Evolutionary conservation across 768 basidiomycete genomes (phyloP), one percentile per base, ranked within the genome.

Genomic region (Termitomyces sp.): DNA sequence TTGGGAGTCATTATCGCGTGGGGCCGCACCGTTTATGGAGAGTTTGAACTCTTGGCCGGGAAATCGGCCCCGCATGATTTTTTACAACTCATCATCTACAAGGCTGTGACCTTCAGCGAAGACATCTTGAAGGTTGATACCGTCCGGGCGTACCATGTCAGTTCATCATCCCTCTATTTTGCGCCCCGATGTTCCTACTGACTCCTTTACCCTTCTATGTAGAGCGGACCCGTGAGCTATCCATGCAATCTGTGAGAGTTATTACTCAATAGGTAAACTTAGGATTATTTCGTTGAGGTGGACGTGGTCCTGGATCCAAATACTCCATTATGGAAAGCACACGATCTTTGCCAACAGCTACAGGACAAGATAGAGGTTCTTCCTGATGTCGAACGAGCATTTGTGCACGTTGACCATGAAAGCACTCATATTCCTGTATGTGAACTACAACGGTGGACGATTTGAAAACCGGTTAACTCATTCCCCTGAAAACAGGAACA

Each of bases 341-440:
- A 94, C 68, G 92, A 94, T 69, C 67, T 92, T 58, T 88, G 88
- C 64, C 91, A 94, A 70, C 79, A 87, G 61, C 72, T 94, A 18
- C 92, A 94, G 67, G 92, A 94, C 67, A 92, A 89, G 73, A 85
- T 97, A 48, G 94, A 97, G 68, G 81, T 84, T 16, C 75, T 97
- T 40, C 92, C 94, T 2, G 89, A 92, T 65, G 94, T 97, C 44
- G 94, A 91, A 61, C 78, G 94, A 38, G 94, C 94, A 38, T 97
- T 95, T 70, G 93, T 97, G 26, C 94, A 97, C 68, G 92, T 96
- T 58, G 94, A 97, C 72, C 88, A 96, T 66, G 94, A 96, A 73
- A 88, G 89, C 6, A 88, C 86, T n/a, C 94, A 95, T 72, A 66
- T 75, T 16, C 81, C 80, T 43, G 80, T 78, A 64, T 26, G 77